Base-by-base conservation (phyloP, 1,284 basidiomycete genomes). In the Tylopilus sp. region DNA sequence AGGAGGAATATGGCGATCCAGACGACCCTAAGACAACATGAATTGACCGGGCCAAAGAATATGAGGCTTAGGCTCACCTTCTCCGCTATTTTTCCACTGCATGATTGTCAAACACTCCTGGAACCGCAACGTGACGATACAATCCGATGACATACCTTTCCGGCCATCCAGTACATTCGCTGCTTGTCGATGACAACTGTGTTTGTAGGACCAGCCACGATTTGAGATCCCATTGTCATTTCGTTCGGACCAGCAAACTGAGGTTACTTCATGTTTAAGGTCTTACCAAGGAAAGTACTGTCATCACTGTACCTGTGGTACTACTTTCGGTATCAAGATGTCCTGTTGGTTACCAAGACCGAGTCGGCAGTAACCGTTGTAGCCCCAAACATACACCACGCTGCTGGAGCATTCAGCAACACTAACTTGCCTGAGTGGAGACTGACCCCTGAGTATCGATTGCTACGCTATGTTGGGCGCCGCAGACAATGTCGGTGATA, bases 11-110 rank as follows among this genome's bases (percentile, higher is more conserved):
- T 0, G 90, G 89, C 29, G 88, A 85, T 12, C 89, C 89, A 11
- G 78, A 79, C 7, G 88, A 92, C 13, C 87, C 85, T 88, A 47
- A 28, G 40, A 44, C 13, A 28, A 40, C 13, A 26, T 45, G 33
- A 52, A 56, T 46, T 25, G 28, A 48, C 16, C 29, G 13, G 30
- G 42, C 6, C 33, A 23, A 46, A 23, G 28, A 40, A 18, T 31
- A 30, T 16, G 41, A 21, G 13, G 46, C 38, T 51, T 40, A 46
- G 46, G 48, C 44, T 44, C 52, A 79, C 93, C 94, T 67, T 96
- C 93, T 13, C 94, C 95, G 1, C 89, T 90, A 51, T 84, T 87
- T 70, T 96, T 97, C 89, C 91, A 97, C 81, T 92, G 69, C 11
- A 44, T 41, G 29, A 41, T 51, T 38, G 46, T 57, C 25, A 49